Conservation (phyloP, 2,329 filamentous ascomycete species). For the Emergomyces africanus region DNA sequence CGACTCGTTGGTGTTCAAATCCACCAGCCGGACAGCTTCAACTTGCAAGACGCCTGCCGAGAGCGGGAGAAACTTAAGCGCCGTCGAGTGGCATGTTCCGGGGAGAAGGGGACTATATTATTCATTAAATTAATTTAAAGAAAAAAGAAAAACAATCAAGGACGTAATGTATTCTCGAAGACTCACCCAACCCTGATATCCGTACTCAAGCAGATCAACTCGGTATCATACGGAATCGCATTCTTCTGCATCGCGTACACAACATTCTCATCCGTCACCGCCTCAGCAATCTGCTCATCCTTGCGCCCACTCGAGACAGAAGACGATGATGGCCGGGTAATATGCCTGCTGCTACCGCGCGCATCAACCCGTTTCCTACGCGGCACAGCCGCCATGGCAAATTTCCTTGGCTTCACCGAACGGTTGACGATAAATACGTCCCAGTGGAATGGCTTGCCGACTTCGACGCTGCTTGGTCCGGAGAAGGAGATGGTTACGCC, state of each 20-base stretch:
- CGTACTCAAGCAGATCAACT: constrained; percentile 44
- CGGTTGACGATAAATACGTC: constrained; percentile 48
- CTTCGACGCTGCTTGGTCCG: constrained; percentile 36
- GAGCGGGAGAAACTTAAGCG: constrained; percentile 42
- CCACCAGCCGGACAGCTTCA: constrained; percentile 42
- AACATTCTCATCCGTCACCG: constrained; percentile 44
- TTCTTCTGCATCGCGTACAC: constrained; percentile 43
- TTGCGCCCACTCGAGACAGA: constrained; percentile 24
- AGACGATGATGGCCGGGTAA: constrained; percentile 33
- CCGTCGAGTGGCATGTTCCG: constrained; percentile 43
- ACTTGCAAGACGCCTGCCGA: constrained; percentile 38
- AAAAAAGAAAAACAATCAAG: not conserved
- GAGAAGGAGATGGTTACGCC: constrained; percentile 45
- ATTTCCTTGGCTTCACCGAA: constrained; percentile 39
- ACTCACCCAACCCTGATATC: constrained; percentile 46
- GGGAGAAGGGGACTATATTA: constrained; percentile 36
- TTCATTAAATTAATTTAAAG: not conserved
- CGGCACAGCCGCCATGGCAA: constrained; percentile 42
- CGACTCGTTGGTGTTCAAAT: constrained; percentile 42
- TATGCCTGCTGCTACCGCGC: constrained; percentile 25
- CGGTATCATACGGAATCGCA: constrained; percentile 35
- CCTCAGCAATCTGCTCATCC: constrained; percentile 33
- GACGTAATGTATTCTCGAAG: not conserved
- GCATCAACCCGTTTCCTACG: constrained; percentile 32
- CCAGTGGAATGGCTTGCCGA: constrained; percentile 44